phyloP scores from a whole-genome alignment of 2,329 filamentous ascomycete species.

The Grosmannia clavigera region DNA sequence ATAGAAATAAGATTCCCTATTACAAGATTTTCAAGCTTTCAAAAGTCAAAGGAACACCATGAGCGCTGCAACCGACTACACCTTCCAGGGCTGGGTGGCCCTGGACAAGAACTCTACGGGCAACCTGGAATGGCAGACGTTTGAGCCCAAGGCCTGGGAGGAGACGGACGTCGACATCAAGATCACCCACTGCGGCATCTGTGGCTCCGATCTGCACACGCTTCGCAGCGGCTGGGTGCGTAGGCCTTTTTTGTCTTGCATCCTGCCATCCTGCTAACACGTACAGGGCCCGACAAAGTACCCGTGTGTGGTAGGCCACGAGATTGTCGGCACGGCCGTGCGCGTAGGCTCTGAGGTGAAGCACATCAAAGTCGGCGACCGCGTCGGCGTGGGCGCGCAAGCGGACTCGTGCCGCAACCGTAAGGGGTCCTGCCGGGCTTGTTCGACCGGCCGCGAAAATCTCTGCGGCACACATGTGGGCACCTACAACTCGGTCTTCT shows the following conservation, averaged over 20 bases:
- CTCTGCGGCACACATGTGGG: conserved; percentile 47
- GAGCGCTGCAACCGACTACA: neutral
- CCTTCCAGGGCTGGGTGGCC: neutral
- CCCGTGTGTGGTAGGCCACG: conserved; percentile 20
- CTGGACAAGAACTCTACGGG: neutral
- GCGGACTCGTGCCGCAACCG: conserved; percentile 24
- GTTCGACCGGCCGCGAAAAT: conserved; percentile 53
- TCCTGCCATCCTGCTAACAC: neutral
- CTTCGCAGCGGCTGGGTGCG: conserved; percentile 52
- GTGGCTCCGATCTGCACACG: conserved; percentile 60
- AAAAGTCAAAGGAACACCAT: too few relatives aligned
- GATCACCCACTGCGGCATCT: conserved; percentile 69
- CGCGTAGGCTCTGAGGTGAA: conserved; percentile 55
- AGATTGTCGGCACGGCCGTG: conserved; percentile 58
- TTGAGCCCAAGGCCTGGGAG: conserved; percentile 73
- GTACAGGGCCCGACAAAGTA: too few relatives aligned
- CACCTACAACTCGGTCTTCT: conserved; percentile 46
- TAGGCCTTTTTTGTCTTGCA: conserved; percentile 33
- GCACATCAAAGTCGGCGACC: conserved; percentile 44
- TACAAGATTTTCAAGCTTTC: too few relatives aligned
- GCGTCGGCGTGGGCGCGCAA: conserved; percentile 59
- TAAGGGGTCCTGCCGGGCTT: conserved; percentile 41
- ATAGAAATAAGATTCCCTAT: too few relatives aligned
- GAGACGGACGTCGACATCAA: conserved; percentile 82
- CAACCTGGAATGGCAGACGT: conserved; percentile 34